Conservation (phyloP, 2,329 filamentous ascomycete species). For the Aspergillus sp. region DNA sequence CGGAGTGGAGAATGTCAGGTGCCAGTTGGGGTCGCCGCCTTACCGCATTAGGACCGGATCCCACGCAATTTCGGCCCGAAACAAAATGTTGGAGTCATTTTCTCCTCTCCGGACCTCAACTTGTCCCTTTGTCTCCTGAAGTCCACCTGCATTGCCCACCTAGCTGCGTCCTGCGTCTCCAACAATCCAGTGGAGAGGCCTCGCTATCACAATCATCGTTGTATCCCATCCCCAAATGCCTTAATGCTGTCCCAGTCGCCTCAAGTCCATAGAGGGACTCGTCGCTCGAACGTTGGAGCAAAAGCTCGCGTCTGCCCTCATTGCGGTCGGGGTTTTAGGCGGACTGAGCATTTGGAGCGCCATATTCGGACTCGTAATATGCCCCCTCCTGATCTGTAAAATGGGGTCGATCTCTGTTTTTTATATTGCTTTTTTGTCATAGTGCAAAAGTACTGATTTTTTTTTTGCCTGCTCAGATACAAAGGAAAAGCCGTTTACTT, state of each 20-base stretch:
- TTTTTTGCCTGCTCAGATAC: constrained; percentile 22
- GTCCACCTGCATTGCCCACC: not conserved
- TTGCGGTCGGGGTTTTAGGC: constrained; percentile 29
- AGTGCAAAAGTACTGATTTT: constrained; percentile 3
- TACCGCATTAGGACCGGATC: too few relatives aligned
- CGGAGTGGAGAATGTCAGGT: too few relatives aligned
- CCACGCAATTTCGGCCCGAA: too few relatives aligned
- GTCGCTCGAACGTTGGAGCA: constrained; percentile 20
- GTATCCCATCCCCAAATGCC: constrained; percentile 14
- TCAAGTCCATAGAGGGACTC: constrained; percentile 16
- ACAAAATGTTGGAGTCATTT: not conserved
- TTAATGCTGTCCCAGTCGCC: constrained; percentile 29
- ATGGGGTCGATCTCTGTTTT: not conserved
- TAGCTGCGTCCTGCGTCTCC: constrained; percentile 8
- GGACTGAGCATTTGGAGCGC: constrained; percentile 32
- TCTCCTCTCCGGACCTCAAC: not conserved
- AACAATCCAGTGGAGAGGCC: constrained; percentile 11
- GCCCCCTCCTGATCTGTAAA: not conserved
- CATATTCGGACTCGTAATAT: constrained; percentile 31
- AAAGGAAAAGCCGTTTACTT: constrained; percentile 32
- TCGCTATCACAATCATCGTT: not conserved
- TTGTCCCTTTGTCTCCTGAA: not conserved
- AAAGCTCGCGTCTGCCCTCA: constrained; percentile 28
- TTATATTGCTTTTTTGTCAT: constrained; percentile 1
- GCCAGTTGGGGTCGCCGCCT: too few relatives aligned